A percentile compares a stretch with the other conserved stretches of the same genome.
These are phyloP conservation scores for Styphnolobium japonicum DNA, from an alignment of 306 rosid genomes.

Conservation along the genomic window DNA sequence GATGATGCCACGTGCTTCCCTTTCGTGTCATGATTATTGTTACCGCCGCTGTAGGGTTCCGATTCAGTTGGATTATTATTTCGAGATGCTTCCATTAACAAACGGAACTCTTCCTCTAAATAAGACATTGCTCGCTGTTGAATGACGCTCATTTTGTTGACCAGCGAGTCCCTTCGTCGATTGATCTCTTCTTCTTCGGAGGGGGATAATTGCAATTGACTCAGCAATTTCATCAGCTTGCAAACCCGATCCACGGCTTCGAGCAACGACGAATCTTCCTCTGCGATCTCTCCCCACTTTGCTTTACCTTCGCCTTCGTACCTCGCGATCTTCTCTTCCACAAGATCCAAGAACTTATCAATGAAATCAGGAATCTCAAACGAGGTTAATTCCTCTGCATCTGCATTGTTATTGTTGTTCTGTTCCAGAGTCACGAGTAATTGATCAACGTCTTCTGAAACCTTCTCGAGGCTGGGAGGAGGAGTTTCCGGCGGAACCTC, in stretches of 20 bases:
- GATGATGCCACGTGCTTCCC: slow-evolving; percentile 32
- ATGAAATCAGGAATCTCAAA: slow-evolving; percentile 39
- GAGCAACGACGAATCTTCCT: slow-evolving; percentile 40
- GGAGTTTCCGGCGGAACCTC: slow-evolving; percentile 22
- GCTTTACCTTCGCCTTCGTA: slow-evolving; percentile 17
- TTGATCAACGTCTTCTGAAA: slow-evolving; percentile 41
- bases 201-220: neutral
- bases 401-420: neutral
- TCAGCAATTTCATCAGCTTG: slow-evolving; percentile 30
- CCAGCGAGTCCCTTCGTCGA: slow-evolving; percentile 12
- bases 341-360: slow-evolving; percentile 39
- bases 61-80: slow-evolving; percentile 4
- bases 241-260: slow-evolving; percentile 46
- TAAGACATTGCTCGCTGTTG: slow-evolving; percentile 54
- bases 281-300: slow-evolving; percentile 28
- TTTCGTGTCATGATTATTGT: slow-evolving; percentile 1
- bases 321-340: slow-evolving; percentile 41
- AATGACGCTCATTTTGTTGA: slow-evolving; percentile 45
- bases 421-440: slow-evolving; percentile 19
- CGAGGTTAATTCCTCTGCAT: neutral
- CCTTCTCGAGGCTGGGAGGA: slow-evolving; percentile 27
- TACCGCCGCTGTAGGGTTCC: slow-evolving; percentile 8
- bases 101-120: slow-evolving; percentile 61
- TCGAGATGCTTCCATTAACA: slow-evolving; percentile 46
- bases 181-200: neutral